Evolutionary conservation across 768 basidiomycete species (phyloP), one percentile per base, ranked within the genome.

Genomic region (Leccinum incarnatum): DNA sequence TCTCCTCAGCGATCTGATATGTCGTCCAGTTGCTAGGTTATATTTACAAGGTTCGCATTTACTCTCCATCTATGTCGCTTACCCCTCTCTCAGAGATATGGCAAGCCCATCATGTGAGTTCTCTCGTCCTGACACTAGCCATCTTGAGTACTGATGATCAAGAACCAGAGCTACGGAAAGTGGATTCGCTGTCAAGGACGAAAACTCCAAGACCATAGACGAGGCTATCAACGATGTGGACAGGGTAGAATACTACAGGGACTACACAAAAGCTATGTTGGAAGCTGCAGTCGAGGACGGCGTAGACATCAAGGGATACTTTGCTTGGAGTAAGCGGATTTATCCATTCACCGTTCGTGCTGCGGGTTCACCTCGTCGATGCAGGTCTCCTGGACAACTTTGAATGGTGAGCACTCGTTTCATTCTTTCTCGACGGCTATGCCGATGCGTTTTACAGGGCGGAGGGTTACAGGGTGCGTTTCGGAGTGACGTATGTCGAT

Each of bases 401-500:
- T 60, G 87, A 89, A 72, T 89, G 88, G 84, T 72, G 47, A 14
- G 62, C 51, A n/a, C 14, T 5, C 11, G 55, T 17, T 49, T 14
- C 6, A 27, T 17, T 25, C 30, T 19, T n/a, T 19, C 47, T 27
- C n/a, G 11, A 51, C 1, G 40, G 15, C 21, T 3, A 8, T 49
- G 4, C 37, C 25, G 15, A 40, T 30, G 9, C 46, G 32, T 25
- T 32, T 15, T 47, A 19, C 14, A 75, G 71, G 87, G 86, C 87
- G 25, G 87, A 88, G 58, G 87, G 88, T 23, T 88, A 88, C 63
- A 70, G 67, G 27, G 85, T 85, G 4, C 84, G 88, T 3, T 90
- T 90, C 66, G 88, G 88, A 57, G 79, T 87, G 57, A 89, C 87
- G 12, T 87, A 89, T 65, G 87, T 90, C 56, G 84, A 90, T 72